Base-by-base conservation (phyloP, 768 basidiomycete genomes). In the Lactarius trivialis region DNA sequence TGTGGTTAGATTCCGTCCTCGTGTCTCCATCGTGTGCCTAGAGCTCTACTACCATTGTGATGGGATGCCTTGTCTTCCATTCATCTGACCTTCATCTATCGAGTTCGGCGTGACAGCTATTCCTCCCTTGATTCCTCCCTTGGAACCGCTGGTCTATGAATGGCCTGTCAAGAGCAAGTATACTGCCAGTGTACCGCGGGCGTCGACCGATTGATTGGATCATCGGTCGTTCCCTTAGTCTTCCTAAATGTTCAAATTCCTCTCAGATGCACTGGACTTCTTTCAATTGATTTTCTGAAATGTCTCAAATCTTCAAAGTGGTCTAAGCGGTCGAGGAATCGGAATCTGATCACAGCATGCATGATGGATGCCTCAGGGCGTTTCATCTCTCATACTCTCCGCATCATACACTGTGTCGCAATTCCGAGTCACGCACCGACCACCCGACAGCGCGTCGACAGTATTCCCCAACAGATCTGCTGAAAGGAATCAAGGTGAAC, bases 331-430 rank as follows among this genome's bases (percentile, higher is more conserved):
- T 9, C 71, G 70, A 67, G 70, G 72, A 61, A 67, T 53, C 66
- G 66, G 12, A 37, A 59, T 41, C 64, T 11, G 67, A 72, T 58
- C 51, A 61, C 57, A 56, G 55, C 41, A 68, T 73, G 7, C 60
- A 64, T 14, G 65, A 69, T 55, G 74, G 72, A 51, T 73, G 63
- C 6, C 71, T 75, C 64, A 65, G 67, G n/a, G 52, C 57, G 32
- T 57, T 72, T 59, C 51, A 61, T 14, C 61, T 72, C 15, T 65
- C 74, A 15, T 76, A 76, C 49, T 74, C 30, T 30, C 6, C 75
- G 11, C n/a, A 63, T 66, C 70, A 75, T 65, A 67, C 56, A 19
- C 39, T 75, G 41, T 73, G 74, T 24, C 69, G 75, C 12, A 72
- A 71, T 50, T 76, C 30, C 30, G 30, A 30, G 30, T 30, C 67